Conservation (phyloP, 345 rosid genomes). For the Rubroshorea leprosula region DNA sequence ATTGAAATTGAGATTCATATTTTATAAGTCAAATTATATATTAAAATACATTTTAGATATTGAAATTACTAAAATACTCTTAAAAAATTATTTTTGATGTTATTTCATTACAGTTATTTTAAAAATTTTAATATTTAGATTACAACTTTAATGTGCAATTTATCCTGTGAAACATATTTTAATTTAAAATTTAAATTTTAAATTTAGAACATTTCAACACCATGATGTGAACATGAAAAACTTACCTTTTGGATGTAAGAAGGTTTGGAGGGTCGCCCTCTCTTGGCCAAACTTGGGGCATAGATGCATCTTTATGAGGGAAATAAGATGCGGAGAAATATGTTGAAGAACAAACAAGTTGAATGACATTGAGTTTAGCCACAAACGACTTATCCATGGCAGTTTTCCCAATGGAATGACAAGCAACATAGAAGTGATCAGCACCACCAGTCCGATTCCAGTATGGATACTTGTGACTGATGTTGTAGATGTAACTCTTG, state of each 20-base stretch:
- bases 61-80: constrained; percentile 29
- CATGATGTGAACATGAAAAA: too few relatives aligned
- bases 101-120: too few relatives aligned
- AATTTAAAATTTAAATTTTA: too few relatives aligned
- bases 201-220: too few relatives aligned
- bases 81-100: constrained; percentile 32
- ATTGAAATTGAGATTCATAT: constrained; percentile 37
- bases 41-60: too few relatives aligned
- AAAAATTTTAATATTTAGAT: too few relatives aligned
- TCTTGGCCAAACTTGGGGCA: constrained; percentile 59
- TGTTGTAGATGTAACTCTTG: constrained; percentile 30
- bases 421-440: constrained; percentile 53
- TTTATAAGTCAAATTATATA: too few relatives aligned
- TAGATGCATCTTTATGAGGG: constrained; percentile 52
- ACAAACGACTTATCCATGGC: constrained; percentile 31
- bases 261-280: constrained; percentile 37
- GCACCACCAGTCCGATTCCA: constrained; percentile 53
- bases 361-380: constrained; percentile 43
- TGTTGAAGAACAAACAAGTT: constrained; percentile 51
- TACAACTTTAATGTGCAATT: too few relatives aligned
- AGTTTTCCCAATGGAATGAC: constrained; percentile 41
- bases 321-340: constrained; percentile 32
- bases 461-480: constrained; percentile 39
- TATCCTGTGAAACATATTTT: too few relatives aligned
- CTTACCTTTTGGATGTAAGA: constrained; percentile 36